Percentiles rank a stretch among this genome's conserved stretches.
Conservation (phyloP, 2,329 filamentous ascomycete genomes). For the Neopestalotiopsis sp. region DNA sequence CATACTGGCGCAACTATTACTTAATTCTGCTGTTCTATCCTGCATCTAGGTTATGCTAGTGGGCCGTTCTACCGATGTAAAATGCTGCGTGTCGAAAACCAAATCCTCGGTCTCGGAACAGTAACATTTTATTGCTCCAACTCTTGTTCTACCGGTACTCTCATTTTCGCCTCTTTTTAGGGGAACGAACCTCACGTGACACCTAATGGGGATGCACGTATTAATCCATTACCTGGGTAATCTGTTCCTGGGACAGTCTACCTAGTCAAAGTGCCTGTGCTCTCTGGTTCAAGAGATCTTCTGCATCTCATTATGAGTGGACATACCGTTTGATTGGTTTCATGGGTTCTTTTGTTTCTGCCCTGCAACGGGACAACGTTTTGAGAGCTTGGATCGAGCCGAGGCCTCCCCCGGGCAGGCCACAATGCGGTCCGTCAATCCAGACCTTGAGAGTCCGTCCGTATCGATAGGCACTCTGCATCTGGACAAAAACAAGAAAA, state of each 20-base stretch:
- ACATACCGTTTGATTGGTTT: neutral
- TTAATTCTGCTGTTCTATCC: neutral
- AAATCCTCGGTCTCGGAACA: neutral
- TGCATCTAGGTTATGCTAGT: neutral
- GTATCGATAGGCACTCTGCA: neutral
- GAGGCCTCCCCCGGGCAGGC: neutral
- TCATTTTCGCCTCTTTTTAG: neutral
- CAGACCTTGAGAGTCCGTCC: neutral
- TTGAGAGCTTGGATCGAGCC: constrained; percentile 2
- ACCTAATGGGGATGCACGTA: neutral
- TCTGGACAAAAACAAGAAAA: neutral
- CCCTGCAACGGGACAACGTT: neutral
- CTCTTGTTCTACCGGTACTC: neutral
- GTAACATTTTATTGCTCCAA: neutral
- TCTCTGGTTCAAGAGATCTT: neutral
- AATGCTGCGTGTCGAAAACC: neutral
- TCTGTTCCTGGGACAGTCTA: neutral
- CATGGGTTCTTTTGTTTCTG: neutral
- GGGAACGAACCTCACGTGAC: constrained; percentile 2
- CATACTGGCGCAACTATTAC: no score
- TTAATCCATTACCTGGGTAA: neutral
- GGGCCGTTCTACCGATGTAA: neutral
- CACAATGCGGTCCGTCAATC: neutral
- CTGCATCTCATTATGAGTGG: neutral
- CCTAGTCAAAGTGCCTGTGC: neutral